Base-by-base conservation (phyloP, 495 filamentous ascomycete genomes). In the Aspergillus cavernicola region DNA sequence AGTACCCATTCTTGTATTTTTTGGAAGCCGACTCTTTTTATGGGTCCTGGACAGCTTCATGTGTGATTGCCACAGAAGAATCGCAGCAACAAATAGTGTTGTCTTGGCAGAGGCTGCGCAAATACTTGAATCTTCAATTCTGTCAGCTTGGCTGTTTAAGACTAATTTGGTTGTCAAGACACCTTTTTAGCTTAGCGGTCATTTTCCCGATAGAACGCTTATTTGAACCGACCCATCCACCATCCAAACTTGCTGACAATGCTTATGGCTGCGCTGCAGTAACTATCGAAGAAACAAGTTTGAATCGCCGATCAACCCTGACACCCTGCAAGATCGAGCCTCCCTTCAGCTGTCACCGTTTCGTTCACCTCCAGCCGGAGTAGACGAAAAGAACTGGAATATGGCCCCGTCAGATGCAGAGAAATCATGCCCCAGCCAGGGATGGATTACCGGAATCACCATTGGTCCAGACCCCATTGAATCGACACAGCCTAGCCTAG, bases 61-160 rank as follows among this genome's bases (percentile, higher is more conserved):
- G 24, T 40, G 37, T 22, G 37, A 40, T 40, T 40, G 37, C 37
- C 37, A 40, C 37, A 40, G 37, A 1, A 23, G 24, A 46, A 32
- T 33, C 28, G 15, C 7, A 15, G 19, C 42, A 47, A 24, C 20
- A 47, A 32, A 33, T 46, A 32, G 43, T 29, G 29, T 47, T 23
- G 44, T 12, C 40, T 53, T 53, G 50, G 40, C 50, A 15, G 41
- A 44, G 50, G 50, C 50, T 53, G 50, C 46, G 50, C 50, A 53
- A 46, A 46, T 7, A 3, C 19, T n/a, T 2, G 6, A 24, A 23
- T 6, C 44, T 36, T 8, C 29, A 35, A 35, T 47, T 36, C n/a
- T n/a, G n/a, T n/a, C n/a, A n/a, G n/a, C n/a, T n/a, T n/a, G n/a
- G n/a, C n/a, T n/a, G n/a, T n/a, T n/a, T n/a, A n/a, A n/a, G n/a